Evolutionary conservation across 1,284 basidiomycete species (phyloP), one percentile per base, ranked within the genome.

Genomic region (Coniferiporia sulphurascens): DNA sequence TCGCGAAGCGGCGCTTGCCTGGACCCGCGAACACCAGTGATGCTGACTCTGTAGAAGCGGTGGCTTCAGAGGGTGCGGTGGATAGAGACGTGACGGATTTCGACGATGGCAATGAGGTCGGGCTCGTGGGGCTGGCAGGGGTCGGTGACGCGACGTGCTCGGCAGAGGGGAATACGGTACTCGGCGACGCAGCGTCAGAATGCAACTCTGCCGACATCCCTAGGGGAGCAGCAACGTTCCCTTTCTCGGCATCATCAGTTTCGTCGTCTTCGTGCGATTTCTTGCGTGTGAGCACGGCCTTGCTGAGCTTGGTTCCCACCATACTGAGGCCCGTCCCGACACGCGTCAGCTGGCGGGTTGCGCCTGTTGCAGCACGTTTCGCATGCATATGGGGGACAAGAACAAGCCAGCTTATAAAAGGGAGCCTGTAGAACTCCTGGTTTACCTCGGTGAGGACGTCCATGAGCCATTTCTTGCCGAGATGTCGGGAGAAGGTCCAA

Each of bases 401-500:
- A 19, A 49, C 48, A n/a, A 50, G 55, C 60, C 59, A 64, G 21
- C 56, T 36, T 15, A 65, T 35, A n/a, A 55, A 21, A 41, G 56
- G 55, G n/a, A 56, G 53, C 35, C 62, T 59, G 41, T 53, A 45
- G 22, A 58, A 43, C 44, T 58, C 51, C 48, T 77, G 74, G 52
- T 73, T 75, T 36, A 73, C 64, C 62, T 87, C 85, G 46, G 72
- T 68, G 38, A 91, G 74, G 10, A 84, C 81, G 65, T 90, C 89
- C 61, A 80, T 81, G 12, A 91, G 81, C 87, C 87, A 91, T 69
- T 88, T 87, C 62, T 81, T 78, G 19, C 88, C 88, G 52, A 82
- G 79, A 67, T 90, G 85, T 4, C 81, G 79, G 34, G 78, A 75
- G 68, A 86, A 91, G 56, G 84, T 80, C 80, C 82, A 87, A 21